Percentiles rank a stretch among this genome's conserved stretches.
These are phyloP conservation scores for Leccinum pellstonianum DNA, from an alignment of 768 basidiomycete species.

Conservation along the genomic window DNA sequence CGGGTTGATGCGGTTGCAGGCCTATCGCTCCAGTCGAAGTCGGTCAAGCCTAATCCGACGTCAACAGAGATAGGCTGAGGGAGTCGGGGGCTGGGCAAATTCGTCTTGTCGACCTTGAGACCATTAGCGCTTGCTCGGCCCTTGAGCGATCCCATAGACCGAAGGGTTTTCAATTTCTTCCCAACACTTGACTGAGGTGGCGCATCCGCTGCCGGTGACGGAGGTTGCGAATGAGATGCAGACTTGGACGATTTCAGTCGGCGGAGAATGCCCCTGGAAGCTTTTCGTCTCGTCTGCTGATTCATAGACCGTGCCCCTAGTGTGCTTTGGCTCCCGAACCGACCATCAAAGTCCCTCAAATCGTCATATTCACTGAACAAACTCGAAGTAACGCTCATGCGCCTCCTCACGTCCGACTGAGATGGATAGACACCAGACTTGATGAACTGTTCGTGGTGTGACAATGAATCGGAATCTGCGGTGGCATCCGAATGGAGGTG, in stretches of 20 bases:
- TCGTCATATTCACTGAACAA: conserved; percentile 87
- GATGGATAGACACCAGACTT: conserved; percentile 29
- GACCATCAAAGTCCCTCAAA: conserved; percentile 80
- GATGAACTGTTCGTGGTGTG: conserved; percentile 21
- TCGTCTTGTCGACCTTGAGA: conserved; percentile 36
- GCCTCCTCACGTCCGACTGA: conserved; percentile 42
- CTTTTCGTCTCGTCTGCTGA: conserved; percentile 50
- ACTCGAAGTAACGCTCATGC: conserved; percentile 72
- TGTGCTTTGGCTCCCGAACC: conserved; percentile 80
- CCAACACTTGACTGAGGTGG: conserved; percentile 32
- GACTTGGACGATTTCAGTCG: conserved; percentile 51
- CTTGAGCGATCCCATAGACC: conserved; percentile 80
- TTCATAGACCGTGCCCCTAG: conserved; percentile 46
- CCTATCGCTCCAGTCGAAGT: conserved; percentile 50
- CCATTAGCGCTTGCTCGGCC: conserved; percentile 38
- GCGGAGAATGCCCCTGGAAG: conserved; percentile 67
- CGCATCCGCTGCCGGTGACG: conserved; percentile 42
- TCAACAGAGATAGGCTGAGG: conserved; percentile 57
- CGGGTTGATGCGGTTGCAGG: conserved; percentile 15
- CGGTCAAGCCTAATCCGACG: conserved; percentile 53
- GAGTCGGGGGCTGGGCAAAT: conserved; percentile 48
- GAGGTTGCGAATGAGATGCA: conserved; percentile 43
- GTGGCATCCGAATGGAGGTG: conserved; percentile 19
- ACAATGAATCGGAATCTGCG: conserved; percentile 18
- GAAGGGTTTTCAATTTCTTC: conserved; percentile 67